Evolutionary conservation across 202 grass and related monocot species (phyloP).

Genomic region (Schoenoplectus triqueter): DNA sequence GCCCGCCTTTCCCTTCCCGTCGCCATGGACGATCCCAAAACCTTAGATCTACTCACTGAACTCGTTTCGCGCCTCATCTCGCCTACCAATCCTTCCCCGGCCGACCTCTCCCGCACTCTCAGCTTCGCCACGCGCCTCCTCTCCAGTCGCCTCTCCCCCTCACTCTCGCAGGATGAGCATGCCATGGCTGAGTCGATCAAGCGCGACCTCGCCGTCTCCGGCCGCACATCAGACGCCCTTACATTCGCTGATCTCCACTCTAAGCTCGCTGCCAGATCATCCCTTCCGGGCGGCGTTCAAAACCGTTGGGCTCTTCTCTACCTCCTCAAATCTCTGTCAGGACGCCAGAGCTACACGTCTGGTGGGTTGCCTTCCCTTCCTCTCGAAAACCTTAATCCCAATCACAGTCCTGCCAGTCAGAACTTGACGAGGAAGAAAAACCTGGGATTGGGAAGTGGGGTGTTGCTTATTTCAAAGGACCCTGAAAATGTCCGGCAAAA

Average conservation of each 20-base stretch:
- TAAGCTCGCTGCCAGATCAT: slow-evolving; percentile 76
- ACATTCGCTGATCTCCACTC: slow-evolving; percentile 83
- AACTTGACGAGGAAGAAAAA: slow-evolving; percentile 42
- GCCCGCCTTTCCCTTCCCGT: not conserved
- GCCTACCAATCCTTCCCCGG: slow-evolving; percentile 15
- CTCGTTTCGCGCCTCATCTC: slow-evolving; percentile 75
- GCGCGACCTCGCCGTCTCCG: slow-evolving; percentile 70
- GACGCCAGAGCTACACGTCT: slow-evolving; percentile 46
- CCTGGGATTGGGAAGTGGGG: slow-evolving; percentile 54
- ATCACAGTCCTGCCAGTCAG: not conserved
- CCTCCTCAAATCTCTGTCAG: slow-evolving; percentile 87
- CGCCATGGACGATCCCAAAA: slow-evolving; percentile 80
- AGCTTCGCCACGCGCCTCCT: slow-evolving; percentile 75
- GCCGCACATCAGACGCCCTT: slow-evolving; percentile 69
- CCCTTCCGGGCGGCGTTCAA: slow-evolving; percentile 54
- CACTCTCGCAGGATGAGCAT: slow-evolving; percentile 70
- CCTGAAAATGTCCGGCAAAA: slow-evolving; percentile 86
- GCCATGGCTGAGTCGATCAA: slow-evolving; percentile 92
- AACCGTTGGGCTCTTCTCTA: slow-evolving; percentile 90
- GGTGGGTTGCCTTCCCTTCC: slow-evolving; percentile 57
- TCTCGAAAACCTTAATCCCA: slow-evolving; percentile 25
- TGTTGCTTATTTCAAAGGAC: slow-evolving; percentile 77
- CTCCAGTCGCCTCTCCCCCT: slow-evolving; percentile 79
- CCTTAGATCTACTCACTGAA: slow-evolving; percentile 84
- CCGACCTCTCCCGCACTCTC: slow-evolving; percentile 52